These are phyloP conservation scores for Sarocladium oryzae DNA, from an alignment of 2,329 filamentous ascomycete species.

Conservation along the genomic window DNA sequence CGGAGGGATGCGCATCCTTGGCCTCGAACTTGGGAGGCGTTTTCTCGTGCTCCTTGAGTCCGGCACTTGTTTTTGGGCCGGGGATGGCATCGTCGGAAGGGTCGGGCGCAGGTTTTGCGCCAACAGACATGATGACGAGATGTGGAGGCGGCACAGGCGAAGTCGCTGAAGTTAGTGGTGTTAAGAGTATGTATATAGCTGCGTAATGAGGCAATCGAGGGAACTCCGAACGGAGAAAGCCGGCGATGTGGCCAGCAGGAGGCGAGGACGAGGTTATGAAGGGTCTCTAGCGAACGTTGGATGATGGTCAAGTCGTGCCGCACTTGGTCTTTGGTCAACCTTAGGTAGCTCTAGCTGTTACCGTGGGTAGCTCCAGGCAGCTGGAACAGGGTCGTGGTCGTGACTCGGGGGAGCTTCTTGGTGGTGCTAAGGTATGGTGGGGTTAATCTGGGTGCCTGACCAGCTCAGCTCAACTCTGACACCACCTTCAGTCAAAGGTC, in stretches of 20 bases:
- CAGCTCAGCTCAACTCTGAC: not conserved
- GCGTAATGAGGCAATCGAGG: too few relatives aligned
- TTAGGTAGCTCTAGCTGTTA: too few relatives aligned
- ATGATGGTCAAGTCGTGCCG: not conserved
- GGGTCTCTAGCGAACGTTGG: too few relatives aligned
- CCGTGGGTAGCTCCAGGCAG: too few relatives aligned
- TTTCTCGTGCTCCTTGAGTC: conserved; percentile 15
- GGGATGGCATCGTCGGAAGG: conserved; percentile 21
- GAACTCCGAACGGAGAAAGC: too few relatives aligned
- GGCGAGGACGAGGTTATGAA: not conserved
- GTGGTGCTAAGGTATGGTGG: conserved; percentile 8
- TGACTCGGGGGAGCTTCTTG: too few relatives aligned
- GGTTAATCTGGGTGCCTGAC: conserved; percentile 1
- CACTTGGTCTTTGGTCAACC: too few relatives aligned
- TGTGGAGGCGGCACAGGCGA: not conserved
- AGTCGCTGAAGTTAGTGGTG: too few relatives aligned
- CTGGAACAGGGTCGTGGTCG: not conserved
- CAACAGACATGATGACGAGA: conserved; percentile 3
- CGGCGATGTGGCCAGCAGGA: too few relatives aligned
- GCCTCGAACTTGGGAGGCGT: conserved; percentile 10
- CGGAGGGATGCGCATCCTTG: conserved; percentile 42
- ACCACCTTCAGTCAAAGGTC: too few relatives aligned
- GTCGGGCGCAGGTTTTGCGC: conserved; percentile 9
- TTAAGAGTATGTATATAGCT: too few relatives aligned
- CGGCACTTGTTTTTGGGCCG: conserved; percentile 22